Base-by-base conservation (phyloP, 2,329 filamentous ascomycete species). In the Thielaviopsis musarum region DNA sequence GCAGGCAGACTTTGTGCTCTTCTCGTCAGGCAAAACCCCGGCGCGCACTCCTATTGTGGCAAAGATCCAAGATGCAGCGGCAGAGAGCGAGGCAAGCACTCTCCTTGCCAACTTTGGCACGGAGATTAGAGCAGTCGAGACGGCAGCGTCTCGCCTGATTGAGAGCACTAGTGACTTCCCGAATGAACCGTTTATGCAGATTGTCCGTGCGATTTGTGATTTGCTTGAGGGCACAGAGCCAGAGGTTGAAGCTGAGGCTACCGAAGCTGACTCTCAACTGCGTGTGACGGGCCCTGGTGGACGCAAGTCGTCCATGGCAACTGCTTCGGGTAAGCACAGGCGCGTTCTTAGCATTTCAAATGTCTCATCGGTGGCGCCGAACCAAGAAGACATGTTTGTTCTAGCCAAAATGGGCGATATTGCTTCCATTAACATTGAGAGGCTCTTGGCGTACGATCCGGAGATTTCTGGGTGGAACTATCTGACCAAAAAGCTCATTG, bases 161-260 rank as follows among this genome's bases (percentile, higher is more conserved):
- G 93, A 97, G 68, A 95, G 90, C 70, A 97, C 91, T 0, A 77
- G 86, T 17, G 91, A 96, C 65, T 97, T 95, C 66, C 88, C 90
- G 0, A 90, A 91, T 64, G 77, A 83, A 17, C 77, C 89, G 0
- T 97, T 97, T 65, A 74, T 85, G 5, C 81, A 88, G 63, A 82
- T 97, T 10, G 75, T 97, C 1, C 74, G 77, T 58, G 85, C 90
- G 0, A 77, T 95, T 3, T 90, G 89, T 66, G 76, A 79, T 53
- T 74, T 96, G 6, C 75, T 95, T 5, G 77, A 78, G 38, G 22
- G 66, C 4, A 61, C 64, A 3, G 64, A 67, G 9, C 66, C 64
- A 19, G 54, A 54, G 10, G 41, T 49, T 21, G 30, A 51, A 4
- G 54, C 28, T n/a, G 57, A 56, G 19, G 38, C 61, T n/a, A 7